A percentile compares a stretch with the other conserved stretches of the same genome.
phyloP scores from a whole-genome alignment of 305 asterid genomes.

The Solanum chacoense region DNA sequence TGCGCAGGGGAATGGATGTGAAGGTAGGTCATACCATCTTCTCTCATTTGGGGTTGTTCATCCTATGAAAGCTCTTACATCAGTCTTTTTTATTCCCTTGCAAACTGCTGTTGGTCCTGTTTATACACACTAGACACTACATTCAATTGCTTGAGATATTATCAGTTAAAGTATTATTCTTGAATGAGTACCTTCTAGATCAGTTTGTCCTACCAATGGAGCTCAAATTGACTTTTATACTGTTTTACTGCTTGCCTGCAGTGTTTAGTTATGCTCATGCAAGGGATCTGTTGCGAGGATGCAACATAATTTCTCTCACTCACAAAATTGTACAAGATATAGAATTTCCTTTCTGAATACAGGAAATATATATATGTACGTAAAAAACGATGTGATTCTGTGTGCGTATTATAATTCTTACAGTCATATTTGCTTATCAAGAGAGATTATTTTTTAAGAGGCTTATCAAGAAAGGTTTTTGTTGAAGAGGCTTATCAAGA shows the following conservation, averaged over 20 bases:
- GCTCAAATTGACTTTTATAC: background rate
- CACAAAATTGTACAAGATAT: background rate
- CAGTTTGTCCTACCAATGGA: background rate
- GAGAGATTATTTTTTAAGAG: background rate
- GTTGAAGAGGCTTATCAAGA: background rate
- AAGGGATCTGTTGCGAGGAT: background rate
- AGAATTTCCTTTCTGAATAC: background rate
- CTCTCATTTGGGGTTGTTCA: background rate
- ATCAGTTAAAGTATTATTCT: background rate
- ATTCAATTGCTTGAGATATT: background rate
- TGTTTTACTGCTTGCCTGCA: background rate
- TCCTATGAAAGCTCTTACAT: background rate
- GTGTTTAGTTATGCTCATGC: background rate
- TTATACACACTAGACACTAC: background rate
- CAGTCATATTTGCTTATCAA: background rate
- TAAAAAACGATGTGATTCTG: background rate
- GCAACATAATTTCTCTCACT: background rate
- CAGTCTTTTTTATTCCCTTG: background rate
- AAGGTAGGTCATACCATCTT: slow-evolving; percentile 37
- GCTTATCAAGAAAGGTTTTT: background rate
- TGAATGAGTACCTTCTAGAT: background rate
- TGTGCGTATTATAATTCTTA: background rate
- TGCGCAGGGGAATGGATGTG: slow-evolving; percentile 92
- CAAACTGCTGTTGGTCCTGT: background rate
- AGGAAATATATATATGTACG: background rate